phyloP scores from a whole-genome alignment of 2,329 filamentous ascomycete genomes.

The Magnaporthales sp. region DNA sequence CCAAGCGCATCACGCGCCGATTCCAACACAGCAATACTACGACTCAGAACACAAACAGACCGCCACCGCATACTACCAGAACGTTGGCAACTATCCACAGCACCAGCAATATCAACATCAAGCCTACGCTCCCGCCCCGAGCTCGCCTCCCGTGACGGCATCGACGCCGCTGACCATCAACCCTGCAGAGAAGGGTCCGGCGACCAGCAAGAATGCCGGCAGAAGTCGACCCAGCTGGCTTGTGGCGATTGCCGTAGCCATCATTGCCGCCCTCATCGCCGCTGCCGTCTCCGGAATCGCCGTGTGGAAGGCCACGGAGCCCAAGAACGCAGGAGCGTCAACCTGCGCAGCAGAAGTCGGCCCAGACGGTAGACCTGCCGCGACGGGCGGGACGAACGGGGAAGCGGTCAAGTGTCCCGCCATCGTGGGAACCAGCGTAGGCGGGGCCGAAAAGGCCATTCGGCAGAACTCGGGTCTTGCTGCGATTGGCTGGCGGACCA shows the following conservation, averaged over 20 bases:
- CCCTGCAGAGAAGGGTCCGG: not conserved
- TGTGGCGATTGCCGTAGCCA: not conserved
- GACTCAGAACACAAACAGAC: not conserved
- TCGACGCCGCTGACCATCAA: not conserved
- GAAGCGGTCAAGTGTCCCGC: not conserved
- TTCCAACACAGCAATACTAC: not conserved
- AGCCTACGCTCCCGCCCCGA: not conserved
- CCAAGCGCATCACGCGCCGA: not conserved
- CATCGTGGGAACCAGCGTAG: not conserved
- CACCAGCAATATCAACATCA: not conserved
- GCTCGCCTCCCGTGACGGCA: not conserved
- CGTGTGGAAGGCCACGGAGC: constrained; percentile 8
- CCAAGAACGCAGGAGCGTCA: not conserved
- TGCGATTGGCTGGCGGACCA: constrained; percentile 7
- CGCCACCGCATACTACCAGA: not conserved
- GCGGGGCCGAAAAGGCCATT: constrained; percentile 4
- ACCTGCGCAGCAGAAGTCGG: not conserved
- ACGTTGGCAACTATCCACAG: not conserved
- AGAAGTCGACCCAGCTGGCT: not conserved
- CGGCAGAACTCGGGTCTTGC: constrained; percentile 7
- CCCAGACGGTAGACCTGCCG: not conserved
- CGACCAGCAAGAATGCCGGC: not conserved
- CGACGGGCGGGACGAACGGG: not conserved
- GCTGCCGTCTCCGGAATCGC: constrained; percentile 8
- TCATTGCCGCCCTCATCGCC: constrained; percentile 1